Percentiles rank a stretch among this genome's conserved stretches.
Conservation (phyloP, 768 basidiomycete genomes). For the Chalciporus piperatus region DNA sequence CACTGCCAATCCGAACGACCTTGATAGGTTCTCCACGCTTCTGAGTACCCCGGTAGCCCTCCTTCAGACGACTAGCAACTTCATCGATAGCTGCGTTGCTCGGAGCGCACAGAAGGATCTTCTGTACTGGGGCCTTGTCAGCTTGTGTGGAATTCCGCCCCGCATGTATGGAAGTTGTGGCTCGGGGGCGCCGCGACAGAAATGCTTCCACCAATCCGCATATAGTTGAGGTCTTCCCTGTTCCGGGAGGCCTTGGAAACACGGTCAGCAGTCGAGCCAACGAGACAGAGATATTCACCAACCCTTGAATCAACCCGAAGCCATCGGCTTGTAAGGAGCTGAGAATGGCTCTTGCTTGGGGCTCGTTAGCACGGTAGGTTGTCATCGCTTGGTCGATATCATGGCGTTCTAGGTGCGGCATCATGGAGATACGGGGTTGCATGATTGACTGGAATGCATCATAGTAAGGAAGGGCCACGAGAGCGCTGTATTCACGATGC, state of each 20-base stretch:
- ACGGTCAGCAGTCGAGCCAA: neutral
- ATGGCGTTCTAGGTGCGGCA: conserved; percentile 41
- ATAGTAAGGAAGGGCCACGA: conserved; percentile 79
- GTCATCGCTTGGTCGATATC: conserved; percentile 67
- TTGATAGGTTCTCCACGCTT: conserved; percentile 59
- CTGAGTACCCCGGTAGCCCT: conserved; percentile 61
- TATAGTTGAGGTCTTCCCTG: conserved; percentile 98
- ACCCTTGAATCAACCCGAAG: conserved; percentile 96
- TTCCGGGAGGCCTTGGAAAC: conserved; percentile 82
- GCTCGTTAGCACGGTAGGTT: conserved; percentile 79
- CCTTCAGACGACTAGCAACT: conserved; percentile 82
- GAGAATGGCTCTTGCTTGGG: conserved; percentile 88
- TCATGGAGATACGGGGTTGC: conserved; percentile 55
- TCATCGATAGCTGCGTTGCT: conserved; percentile 99
- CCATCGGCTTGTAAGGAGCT: conserved; percentile 69
- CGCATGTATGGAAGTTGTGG: conserved; percentile 48
- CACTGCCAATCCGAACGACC: conserved; percentile 87
- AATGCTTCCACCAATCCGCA: conserved; percentile 89
- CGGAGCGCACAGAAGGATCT: conserved; percentile 90
- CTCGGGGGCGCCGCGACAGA: conserved; percentile 54
- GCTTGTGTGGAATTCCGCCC: conserved; percentile 40
- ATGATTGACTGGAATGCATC: conserved; percentile 73
- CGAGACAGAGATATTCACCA: conserved; percentile 18
- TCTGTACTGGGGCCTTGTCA: conserved; percentile 52
- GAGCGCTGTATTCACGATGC: conserved; percentile 87